Evolutionary conservation across 495 filamentous ascomycete species (phyloP), one percentile per base, ranked within the genome.

Genomic region (Tuber magnatum): DNA sequence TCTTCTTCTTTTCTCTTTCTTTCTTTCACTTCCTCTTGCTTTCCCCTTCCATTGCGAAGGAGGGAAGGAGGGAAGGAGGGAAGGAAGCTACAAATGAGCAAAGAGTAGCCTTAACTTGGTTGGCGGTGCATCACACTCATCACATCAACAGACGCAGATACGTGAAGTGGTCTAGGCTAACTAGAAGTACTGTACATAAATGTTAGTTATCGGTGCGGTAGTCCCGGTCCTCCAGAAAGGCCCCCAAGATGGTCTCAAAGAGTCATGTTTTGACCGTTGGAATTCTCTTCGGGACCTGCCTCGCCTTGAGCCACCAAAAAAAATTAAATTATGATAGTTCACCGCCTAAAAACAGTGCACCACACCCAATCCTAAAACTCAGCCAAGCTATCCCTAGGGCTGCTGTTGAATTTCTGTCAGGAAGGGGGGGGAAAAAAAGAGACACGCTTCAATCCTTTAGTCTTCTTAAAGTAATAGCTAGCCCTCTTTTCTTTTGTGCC

Each of bases 291-390:
- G 18, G 32, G 28, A 35, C 56, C 56, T 65, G 5, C 56, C 56
- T 35, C 56, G 28, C 56, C 28, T 35, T 32, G 56, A 35, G 18
- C 4, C 12, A 18, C 28, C 3, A 35, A 16, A 4, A 18, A 65
- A 65, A 18, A 35, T 12, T 28, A 61, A 35, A 32, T 65, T 65
- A 7, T 7, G 2, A 40, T 65, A 65, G 28, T 65, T 65, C 56
- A 65, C 28, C 28, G 14, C 35, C 32, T 35, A 65, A 65, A 46
- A 61, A 61, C 39, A 76, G 68, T 42, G 40, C 56, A 71, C 72
- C 48, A 41, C 42, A 79, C 75, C 73, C 70, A 79, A 70, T 76
- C 76, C 76, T 79, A 78, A 77, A 73, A 75, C 56, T 16, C 56
- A 32, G 28, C 32, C 28, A 35, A 65, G 28, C 79, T 75, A 79